A percentile compares a stretch with the other conserved stretches of the same genome.
Evolutionary conservation across 2,329 filamentous ascomycete genomes (phyloP).

Genomic region (Ceratocystis harringtonii): DNA sequence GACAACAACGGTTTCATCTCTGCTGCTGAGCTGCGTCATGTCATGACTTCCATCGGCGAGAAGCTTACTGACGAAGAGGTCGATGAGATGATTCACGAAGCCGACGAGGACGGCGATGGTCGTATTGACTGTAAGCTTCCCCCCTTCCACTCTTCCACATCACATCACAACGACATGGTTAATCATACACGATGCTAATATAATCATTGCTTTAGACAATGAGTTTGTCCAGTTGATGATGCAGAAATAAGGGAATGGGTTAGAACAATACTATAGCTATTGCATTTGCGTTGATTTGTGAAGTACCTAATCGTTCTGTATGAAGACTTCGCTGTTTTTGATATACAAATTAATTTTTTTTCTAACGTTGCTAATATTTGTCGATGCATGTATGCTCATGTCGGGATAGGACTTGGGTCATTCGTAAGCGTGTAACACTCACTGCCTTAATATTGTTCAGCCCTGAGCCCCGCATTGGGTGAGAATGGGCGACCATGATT

Average conservation of each 20-base stretch:
- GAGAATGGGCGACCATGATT: neutral
- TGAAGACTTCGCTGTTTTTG: neutral
- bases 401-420: neutral
- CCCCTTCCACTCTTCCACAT: too few relatives aligned
- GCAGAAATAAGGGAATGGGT: conserved; percentile 56
- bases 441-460: neutral
- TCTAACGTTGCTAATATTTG: too few relatives aligned
- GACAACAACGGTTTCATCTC: conserved; percentile 90
- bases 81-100: conserved; percentile 85
- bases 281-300: conserved; percentile 11
- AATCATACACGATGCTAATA: neutral
- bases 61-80: conserved; percentile 84
- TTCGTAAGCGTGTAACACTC: neutral
- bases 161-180: conserved; percentile 20
- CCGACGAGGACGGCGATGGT: conserved; percentile 77
- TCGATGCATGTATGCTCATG: neutral
- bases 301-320: neutral
- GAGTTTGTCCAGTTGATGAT: conserved; percentile 92
- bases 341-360: neutral
- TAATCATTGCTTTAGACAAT: conserved; percentile 45
- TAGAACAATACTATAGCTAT: conserved; percentile 6
- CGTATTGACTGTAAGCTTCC: conserved; percentile 62
- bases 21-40: conserved; percentile 71
- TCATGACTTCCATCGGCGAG: conserved; percentile 86
- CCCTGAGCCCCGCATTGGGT: neutral